Evolutionary conservation across 768 basidiomycete genomes (phyloP), one percentile per base, ranked within the genome.

Genomic region (Kwoniella europaea): DNA sequence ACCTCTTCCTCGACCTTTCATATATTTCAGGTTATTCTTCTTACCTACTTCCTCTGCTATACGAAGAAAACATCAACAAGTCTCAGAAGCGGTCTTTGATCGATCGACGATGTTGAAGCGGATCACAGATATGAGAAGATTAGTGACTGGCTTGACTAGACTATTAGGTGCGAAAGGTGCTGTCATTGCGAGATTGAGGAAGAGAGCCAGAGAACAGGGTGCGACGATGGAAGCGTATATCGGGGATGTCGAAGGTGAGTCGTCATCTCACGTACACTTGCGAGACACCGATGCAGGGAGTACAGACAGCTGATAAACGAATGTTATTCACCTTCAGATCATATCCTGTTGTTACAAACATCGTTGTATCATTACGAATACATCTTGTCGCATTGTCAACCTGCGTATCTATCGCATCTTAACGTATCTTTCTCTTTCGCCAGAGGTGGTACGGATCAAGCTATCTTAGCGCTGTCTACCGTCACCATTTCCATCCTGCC

Each of bases 231-330:
- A 88, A 12, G 91, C 94, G 2, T 93, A 96, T 80, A 88, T 95
- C 85, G 92, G 92, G 24, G 94, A 98, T 82, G 88, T 98, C 1
- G 92, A 94, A 86, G 94, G 94, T 93, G 73, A 58, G 86, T 75
- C 27, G 1, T 7, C 35, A 35, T 35, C 35, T 9, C 7, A 35
- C 7, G 35, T 35, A 35, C 35, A 35, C 35, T 35, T 35, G 1
- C 35, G 7, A 35, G 35, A 35, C 35, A 35, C 6, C 35, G 7
- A 35, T 35, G 35, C 35, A 35, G 35, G 35, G 7, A 35, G 35
- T 35, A 7, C 13, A 50, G 74, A 68, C 9, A 42, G 62, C 43
- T 63, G 16, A 20, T 42, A 7, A 7, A 24, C 57, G 35, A 60
- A 55, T 55, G 24, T 24, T 22, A 16, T 15, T 0, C 10, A 20